Conservation (phyloP, 2,329 filamentous ascomycete genomes). For the Zelopaecilomyces penicillatus region DNA sequence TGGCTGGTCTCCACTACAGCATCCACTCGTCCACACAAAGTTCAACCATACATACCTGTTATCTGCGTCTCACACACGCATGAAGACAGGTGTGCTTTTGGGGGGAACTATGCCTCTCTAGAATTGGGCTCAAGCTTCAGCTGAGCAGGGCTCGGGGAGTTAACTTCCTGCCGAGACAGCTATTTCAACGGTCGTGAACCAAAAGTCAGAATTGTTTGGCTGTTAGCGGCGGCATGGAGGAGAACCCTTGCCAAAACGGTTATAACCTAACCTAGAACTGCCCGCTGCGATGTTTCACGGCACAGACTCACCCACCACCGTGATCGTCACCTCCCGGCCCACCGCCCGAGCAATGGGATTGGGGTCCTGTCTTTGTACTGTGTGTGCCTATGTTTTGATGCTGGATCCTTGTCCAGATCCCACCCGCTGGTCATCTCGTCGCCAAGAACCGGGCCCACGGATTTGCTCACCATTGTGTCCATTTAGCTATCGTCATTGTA, state of each 20-base stretch:
- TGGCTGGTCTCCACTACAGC: no score
- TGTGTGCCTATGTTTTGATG: not conserved
- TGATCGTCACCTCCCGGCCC: not conserved
- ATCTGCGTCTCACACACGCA: no score
- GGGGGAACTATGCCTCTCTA: no score
- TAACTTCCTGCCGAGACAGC: not conserved
- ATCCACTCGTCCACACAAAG: no score
- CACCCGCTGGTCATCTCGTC: constrained; percentile 1
- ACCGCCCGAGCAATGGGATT: not conserved
- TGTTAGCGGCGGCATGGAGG: not conserved
- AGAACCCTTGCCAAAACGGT: constrained; percentile 2
- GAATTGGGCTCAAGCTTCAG: not conserved
- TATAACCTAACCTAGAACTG: not conserved
- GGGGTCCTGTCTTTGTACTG: not conserved
- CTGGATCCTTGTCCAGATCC: constrained; percentile 1
- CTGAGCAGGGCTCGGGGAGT: not conserved
- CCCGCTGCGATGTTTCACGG: constrained; percentile 2
- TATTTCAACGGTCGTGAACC: not conserved
- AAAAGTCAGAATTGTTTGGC: not conserved
- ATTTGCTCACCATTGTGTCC: constrained; percentile 1
- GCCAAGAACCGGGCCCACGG: constrained; percentile 11
- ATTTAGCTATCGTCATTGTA: constrained; percentile 2
- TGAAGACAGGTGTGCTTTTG: no score
- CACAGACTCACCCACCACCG: not conserved
- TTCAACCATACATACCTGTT: no score